Conservation (phyloP, 2,329 filamentous ascomycete species). For the Diaporthe nobilis region DNA sequence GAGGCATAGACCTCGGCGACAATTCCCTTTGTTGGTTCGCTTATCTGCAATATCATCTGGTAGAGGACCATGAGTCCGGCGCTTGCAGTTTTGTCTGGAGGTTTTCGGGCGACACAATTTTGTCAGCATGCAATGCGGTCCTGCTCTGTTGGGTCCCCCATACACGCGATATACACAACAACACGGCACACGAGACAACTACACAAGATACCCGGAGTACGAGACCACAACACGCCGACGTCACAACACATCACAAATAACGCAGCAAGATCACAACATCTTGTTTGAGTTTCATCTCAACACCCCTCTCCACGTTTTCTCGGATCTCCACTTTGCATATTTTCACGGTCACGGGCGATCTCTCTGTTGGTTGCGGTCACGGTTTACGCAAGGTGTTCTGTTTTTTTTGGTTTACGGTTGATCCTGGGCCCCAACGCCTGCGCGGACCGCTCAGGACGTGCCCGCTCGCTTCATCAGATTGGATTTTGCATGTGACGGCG, state of each 20-base stretch:
- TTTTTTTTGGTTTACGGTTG: conserved; percentile 20
- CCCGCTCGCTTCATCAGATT: conserved; percentile 23
- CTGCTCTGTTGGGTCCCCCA: neutral
- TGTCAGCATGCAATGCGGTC: conserved; percentile 6
- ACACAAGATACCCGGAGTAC: conserved; percentile 47
- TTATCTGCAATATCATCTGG: neutral
- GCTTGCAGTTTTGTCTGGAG: neutral
- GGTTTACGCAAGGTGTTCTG: conserved; percentile 24
- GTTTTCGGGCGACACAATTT: neutral
- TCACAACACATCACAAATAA: conserved; percentile 32
- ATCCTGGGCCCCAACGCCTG: conserved; percentile 7
- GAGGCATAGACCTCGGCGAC: conserved; percentile 2
- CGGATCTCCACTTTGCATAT: conserved; percentile 37
- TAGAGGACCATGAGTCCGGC: conserved; percentile 21
- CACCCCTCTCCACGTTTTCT: conserved; percentile 44
- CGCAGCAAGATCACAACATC: conserved; percentile 23
- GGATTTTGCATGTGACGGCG: conserved; percentile 37
- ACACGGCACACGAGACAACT: conserved; percentile 40
- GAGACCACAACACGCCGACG: conserved; percentile 35
- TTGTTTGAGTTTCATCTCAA: conserved; percentile 13
- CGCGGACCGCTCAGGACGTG: conserved; percentile 3
- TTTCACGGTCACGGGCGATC: conserved; percentile 33
- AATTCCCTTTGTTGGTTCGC: conserved; percentile 3
- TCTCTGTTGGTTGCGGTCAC: conserved; percentile 32
- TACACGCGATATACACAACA: conserved; percentile 35